Conservation (phyloP, 2,329 filamentous ascomycete genomes). For the Erysiphe pulchra region DNA sequence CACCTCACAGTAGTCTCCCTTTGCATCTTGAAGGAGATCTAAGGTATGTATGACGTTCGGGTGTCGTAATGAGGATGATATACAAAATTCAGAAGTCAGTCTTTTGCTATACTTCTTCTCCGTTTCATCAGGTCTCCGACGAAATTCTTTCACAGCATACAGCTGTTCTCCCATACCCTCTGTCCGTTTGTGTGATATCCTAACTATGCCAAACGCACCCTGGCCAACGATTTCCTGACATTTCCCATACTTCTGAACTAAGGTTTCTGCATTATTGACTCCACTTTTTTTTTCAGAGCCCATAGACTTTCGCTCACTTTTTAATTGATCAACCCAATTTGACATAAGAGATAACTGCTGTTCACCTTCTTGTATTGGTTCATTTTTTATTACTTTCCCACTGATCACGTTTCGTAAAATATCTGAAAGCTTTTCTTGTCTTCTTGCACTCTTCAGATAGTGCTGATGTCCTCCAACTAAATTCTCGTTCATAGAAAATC, state of each 20-base stretch:
- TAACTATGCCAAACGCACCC: slow-evolving; percentile 88
- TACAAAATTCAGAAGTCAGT: slow-evolving; percentile 91
- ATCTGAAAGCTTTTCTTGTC: slow-evolving; percentile 84
- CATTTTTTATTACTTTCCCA: slow-evolving; percentile 53
- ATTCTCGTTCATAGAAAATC: slow-evolving; percentile 25
- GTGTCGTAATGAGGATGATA: slow-evolving; percentile 85
- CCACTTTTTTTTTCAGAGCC: slow-evolving; percentile 54
- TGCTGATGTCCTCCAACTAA: slow-evolving; percentile 56
- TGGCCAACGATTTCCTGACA: slow-evolving; percentile 92
- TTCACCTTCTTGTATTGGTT: slow-evolving; percentile 31
- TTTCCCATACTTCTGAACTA: slow-evolving; percentile 95
- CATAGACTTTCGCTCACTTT: slow-evolving; percentile 58
- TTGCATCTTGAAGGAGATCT: slow-evolving; percentile 81
- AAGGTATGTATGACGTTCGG: slow-evolving; percentile 96
- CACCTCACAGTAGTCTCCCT: slow-evolving; percentile 94
- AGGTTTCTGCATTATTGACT: slow-evolving; percentile 45
- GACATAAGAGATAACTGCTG: slow-evolving; percentile 81
- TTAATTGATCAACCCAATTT: slow-evolving; percentile 83
- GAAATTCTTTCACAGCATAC: slow-evolving; percentile 96
- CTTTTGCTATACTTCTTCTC: slow-evolving; percentile 96
- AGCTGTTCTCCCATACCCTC: slow-evolving; percentile 66
- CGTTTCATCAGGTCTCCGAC: slow-evolving; percentile 76
- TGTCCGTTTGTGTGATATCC: slow-evolving; percentile 88
- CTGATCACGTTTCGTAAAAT: slow-evolving; percentile 66
- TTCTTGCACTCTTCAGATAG: slow-evolving; percentile 63